A percentile compares a stretch with the other conserved stretches of the same genome.
These are phyloP conservation scores for Aspergillus neoniger DNA, from an alignment of 2,329 filamentous ascomycete species.

Conservation along the genomic window DNA sequence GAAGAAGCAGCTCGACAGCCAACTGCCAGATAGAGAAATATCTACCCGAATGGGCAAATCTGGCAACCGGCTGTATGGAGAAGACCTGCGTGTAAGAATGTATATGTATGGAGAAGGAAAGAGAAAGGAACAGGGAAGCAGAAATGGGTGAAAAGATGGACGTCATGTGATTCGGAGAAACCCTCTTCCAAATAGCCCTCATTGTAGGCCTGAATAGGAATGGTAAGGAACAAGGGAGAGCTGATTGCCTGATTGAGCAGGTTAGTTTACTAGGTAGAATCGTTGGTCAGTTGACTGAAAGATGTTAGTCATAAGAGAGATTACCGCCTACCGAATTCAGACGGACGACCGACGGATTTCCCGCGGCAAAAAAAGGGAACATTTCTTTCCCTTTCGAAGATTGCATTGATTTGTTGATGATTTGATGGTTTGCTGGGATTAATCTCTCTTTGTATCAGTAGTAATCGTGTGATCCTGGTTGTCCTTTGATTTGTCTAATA, in stretches of 20 bases:
- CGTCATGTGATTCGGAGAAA: conserved; percentile 15
- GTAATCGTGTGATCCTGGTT: background rate
- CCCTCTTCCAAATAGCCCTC: background rate
- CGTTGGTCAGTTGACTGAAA: background rate
- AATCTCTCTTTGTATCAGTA: background rate
- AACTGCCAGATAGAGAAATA: conserved; percentile 24
- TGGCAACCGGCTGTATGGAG: conserved; percentile 31
- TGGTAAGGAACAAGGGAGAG: background rate
- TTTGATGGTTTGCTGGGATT: background rate
- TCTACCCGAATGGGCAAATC: background rate
- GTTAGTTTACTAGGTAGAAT: too few relatives aligned
- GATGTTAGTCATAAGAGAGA: background rate
- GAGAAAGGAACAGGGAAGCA: conserved; percentile 17
- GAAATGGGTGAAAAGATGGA: background rate
- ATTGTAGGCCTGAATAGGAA: background rate
- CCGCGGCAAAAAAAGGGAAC: background rate
- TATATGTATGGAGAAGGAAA: conserved; percentile 16
- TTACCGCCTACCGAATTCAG: conserved; percentile 17
- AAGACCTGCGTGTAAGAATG: conserved; percentile 32
- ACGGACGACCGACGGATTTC: background rate
- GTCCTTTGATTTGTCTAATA: conserved; percentile 2
- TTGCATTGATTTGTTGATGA: background rate
- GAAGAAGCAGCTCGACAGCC: conserved; percentile 27
- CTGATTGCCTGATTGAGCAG: background rate
- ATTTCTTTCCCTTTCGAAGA: background rate